Conservation (phyloP, 2,329 filamentous ascomycete genomes). For the Rosellinia necatrix region DNA sequence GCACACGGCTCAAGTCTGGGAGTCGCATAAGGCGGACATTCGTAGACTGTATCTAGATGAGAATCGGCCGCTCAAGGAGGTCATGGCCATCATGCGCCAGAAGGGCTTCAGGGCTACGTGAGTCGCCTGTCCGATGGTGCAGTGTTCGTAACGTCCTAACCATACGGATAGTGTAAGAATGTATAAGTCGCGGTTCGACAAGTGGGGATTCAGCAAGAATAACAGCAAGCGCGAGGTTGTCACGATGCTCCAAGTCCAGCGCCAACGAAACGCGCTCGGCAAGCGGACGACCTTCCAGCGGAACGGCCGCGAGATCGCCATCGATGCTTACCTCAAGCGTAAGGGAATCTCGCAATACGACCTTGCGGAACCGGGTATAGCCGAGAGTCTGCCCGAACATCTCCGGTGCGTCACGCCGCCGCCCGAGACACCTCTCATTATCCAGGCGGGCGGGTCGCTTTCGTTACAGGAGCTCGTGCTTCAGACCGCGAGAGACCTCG, state of each 20-base stretch:
- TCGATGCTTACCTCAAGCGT: slow-evolving; percentile 57
- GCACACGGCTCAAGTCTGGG: slow-evolving; percentile 45
- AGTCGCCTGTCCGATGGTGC: slow-evolving; percentile 15
- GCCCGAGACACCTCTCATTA: slow-evolving; percentile 32
- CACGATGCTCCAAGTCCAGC: slow-evolving; percentile 55
- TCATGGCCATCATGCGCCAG: slow-evolving; percentile 57
- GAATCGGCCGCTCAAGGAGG: slow-evolving; percentile 56
- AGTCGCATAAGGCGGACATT: slow-evolving; percentile 52
- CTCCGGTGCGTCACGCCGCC: slow-evolving; percentile 39
- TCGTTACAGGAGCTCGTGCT: slow-evolving; percentile 39
- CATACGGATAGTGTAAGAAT: slow-evolving; percentile 51
- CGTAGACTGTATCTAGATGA: slow-evolving; percentile 54
- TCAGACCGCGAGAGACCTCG: slow-evolving; percentile 36
- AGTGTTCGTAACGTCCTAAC: slow-evolving; percentile 27
- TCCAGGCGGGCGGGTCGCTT: slow-evolving; percentile 33
- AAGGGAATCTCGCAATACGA: slow-evolving; percentile 60
- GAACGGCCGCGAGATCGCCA: slow-evolving; percentile 56
- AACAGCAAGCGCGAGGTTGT: slow-evolving; percentile 60
- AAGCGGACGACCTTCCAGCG: slow-evolving; percentile 59
- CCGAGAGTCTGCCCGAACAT: slow-evolving; percentile 36
- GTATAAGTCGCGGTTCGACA: slow-evolving; percentile 61
- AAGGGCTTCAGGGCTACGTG: slow-evolving; percentile 56
- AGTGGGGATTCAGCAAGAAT: slow-evolving; percentile 61
- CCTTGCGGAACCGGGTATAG: slow-evolving; percentile 41
- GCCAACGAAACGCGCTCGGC: slow-evolving; percentile 57